Conservation (phyloP, 2,329 filamentous ascomycete species). For the Boeremia lycopersici region DNA sequence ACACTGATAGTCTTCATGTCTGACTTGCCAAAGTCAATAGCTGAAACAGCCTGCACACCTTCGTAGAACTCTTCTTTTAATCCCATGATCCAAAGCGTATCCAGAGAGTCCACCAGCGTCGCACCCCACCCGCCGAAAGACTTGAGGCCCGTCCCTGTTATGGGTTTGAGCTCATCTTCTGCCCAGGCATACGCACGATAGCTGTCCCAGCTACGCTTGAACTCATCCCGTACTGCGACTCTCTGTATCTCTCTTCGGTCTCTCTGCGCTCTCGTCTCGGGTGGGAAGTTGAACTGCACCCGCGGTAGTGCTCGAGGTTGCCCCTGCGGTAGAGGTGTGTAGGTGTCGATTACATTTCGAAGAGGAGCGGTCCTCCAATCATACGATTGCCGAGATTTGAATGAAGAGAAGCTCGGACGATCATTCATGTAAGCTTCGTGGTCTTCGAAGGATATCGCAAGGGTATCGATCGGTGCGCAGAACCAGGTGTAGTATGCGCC, state of each 20-base stretch:
- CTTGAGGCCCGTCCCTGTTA: conserved; percentile 47
- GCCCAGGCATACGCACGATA: conserved; percentile 55
- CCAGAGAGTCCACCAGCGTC: conserved; percentile 54
- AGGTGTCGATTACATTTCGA: conserved; percentile 44
- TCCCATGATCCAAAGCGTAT: conserved; percentile 57
- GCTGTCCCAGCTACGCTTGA: conserved; percentile 51
- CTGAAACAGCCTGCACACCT: conserved; percentile 52
- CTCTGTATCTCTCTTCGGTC: conserved; percentile 38
- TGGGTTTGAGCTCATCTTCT: conserved; percentile 54
- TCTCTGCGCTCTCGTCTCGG: conserved; percentile 40
- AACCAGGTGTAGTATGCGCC: conserved; percentile 38
- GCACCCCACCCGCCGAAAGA: conserved; percentile 57
- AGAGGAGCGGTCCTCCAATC: conserved; percentile 52
- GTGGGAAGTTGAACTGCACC: conserved; percentile 49
- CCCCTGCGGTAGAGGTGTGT: conserved; percentile 47
- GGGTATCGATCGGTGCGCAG: conserved; percentile 33
- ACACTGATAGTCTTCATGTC: conserved; percentile 53
- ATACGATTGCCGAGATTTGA: conserved; percentile 35
- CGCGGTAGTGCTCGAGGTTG: conserved; percentile 46
- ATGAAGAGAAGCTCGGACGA: conserved; percentile 18
- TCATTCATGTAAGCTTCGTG: conserved; percentile 44
- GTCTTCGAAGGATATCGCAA: conserved; percentile 36
- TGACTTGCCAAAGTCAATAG: conserved; percentile 53
- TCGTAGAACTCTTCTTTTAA: conserved; percentile 55
- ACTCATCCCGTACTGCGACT: conserved; percentile 49